Evolutionary conservation across 2,329 filamentous ascomycete species (phyloP).

Genomic region (Exophiala oligosperma): DNA sequence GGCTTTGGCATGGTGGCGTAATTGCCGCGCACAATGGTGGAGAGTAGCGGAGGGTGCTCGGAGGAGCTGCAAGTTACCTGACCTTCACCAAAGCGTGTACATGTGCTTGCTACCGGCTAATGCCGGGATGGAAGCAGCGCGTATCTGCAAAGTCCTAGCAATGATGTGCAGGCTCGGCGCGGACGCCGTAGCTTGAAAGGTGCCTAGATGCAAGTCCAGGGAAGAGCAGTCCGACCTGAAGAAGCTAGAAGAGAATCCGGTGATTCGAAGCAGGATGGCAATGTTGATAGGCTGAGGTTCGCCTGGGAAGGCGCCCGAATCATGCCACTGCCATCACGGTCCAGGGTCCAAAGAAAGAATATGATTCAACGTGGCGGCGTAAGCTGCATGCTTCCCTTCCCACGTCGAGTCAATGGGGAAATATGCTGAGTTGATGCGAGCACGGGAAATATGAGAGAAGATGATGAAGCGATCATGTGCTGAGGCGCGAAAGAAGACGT

Average conservation of each 20-base stretch:
- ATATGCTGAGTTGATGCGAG: background rate
- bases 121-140: background rate
- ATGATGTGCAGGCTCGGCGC: background rate
- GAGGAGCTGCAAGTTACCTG: too few species aligned
- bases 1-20: slow-evolving; percentile 15
- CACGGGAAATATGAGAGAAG: background rate
- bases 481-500: background rate
- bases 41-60: background rate
- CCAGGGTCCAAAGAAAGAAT: background rate
- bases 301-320: background rate
- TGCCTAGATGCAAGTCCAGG: background rate
- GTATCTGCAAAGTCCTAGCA: background rate
- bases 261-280: background rate
- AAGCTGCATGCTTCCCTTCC: background rate
- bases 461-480: background rate
- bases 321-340: background rate
- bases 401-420: background rate
- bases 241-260: background rate
- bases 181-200: background rate
- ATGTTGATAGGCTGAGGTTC: background rate
- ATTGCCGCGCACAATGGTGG: background rate
- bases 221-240: background rate
- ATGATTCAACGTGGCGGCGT: background rate
- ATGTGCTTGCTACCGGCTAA: background rate
- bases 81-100: background rate